Conservation (phyloP, 768 basidiomycete genomes). For the Tubosaeta sp. region DNA sequence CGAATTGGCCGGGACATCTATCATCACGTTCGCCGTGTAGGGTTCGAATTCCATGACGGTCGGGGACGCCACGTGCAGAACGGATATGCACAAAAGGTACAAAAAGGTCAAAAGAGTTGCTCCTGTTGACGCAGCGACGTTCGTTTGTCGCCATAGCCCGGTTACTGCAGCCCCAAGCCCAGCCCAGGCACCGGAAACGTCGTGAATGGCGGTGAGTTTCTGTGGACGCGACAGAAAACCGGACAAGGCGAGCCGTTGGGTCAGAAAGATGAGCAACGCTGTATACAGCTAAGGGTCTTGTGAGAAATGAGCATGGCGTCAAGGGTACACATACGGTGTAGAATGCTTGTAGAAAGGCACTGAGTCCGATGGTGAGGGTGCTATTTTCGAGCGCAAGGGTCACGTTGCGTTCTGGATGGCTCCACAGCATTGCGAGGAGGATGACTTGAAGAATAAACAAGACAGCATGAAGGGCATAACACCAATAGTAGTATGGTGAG, state of each 20-base stretch:
- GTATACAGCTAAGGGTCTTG: background rate
- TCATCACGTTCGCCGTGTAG: background rate
- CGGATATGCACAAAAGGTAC: background rate
- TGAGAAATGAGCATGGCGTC: no score
- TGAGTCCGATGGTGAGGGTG: background rate
- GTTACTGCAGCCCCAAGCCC: background rate
- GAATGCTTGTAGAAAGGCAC: background rate
- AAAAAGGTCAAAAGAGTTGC: background rate
- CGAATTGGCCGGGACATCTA: background rate
- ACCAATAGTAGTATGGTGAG: background rate
- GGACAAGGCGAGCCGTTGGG: background rate
- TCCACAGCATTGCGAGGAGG: background rate
- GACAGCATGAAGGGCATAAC: background rate
- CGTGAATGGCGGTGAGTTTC: background rate
- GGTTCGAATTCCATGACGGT: background rate
- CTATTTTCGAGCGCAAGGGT: background rate
- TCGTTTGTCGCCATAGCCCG: background rate
- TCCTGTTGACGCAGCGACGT: background rate
- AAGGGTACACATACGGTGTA: background rate
- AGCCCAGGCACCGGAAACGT: background rate
- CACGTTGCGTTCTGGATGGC: background rate
- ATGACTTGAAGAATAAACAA: background rate
- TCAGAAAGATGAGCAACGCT: background rate
- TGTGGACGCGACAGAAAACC: background rate
- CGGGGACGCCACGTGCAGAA: background rate